These are phyloP conservation scores for Russula foetens DNA, from an alignment of 768 basidiomycete genomes.

Conservation along the genomic window DNA sequence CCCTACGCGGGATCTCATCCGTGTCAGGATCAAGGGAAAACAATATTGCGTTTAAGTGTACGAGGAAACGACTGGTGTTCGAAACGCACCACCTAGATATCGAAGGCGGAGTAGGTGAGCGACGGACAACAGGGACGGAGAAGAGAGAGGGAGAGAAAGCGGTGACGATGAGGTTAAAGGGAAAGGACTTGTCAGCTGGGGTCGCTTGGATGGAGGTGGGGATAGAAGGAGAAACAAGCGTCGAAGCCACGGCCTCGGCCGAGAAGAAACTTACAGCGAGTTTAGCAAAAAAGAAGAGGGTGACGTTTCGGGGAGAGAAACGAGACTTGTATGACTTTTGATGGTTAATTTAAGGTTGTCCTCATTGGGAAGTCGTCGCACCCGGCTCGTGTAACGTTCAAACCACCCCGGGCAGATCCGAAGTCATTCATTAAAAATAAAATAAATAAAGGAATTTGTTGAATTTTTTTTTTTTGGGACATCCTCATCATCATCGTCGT, in stretches of 20 bases:
- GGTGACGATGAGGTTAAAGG: slow-evolving; percentile 1
- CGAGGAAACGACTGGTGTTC: slow-evolving; percentile 76
- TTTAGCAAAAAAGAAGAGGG: slow-evolving; percentile 53
- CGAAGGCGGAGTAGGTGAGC: slow-evolving; percentile 76
- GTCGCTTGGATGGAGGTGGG: slow-evolving; percentile 37
- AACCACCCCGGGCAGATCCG: slow-evolving; percentile 1
- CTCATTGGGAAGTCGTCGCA: not conserved
- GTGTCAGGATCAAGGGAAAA: slow-evolving; percentile 71
- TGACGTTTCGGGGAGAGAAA: slow-evolving; percentile 58
- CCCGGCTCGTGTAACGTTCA: too few species aligned
- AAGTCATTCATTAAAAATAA: not conserved
- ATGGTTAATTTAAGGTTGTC: slow-evolving; percentile 28
- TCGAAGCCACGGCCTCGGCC: slow-evolving; percentile 5
- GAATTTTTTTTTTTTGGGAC: not conserved
- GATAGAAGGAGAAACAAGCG: slow-evolving; percentile 29
- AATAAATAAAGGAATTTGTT: not conserved
- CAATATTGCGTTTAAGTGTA: slow-evolving; percentile 92
- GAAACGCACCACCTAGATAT: slow-evolving; percentile 87
- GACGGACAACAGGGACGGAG: slow-evolving; percentile 50
- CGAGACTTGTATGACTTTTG: slow-evolving; percentile 67
- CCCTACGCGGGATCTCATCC: slow-evolving; percentile 69
- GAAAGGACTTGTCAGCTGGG: slow-evolving; percentile 6
- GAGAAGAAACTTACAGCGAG: slow-evolving; percentile 11
- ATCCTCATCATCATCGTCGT: not conserved
- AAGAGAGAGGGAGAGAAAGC: slow-evolving; percentile 17